Percentiles rank a stretch among this genome's conserved stretches.
phyloP scores from a whole-genome alignment of 441 rosid genomes.

The Adansonia gregorii region DNA sequence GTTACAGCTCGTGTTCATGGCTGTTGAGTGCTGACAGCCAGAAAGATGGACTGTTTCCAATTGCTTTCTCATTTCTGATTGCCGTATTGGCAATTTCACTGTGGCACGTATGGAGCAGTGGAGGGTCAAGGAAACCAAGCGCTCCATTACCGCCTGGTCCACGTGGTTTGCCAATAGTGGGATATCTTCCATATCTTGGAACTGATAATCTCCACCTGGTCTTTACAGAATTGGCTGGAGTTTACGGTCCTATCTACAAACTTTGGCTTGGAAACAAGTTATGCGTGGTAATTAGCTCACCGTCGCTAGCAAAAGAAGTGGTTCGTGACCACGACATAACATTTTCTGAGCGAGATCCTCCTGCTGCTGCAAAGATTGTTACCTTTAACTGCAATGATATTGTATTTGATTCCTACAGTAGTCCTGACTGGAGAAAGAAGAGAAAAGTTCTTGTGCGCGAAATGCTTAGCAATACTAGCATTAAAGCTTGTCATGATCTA shows the following conservation, averaged over 20 bases:
- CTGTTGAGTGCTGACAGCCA: neutral
- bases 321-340: conserved; percentile 53
- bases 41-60: neutral
- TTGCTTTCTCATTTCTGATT: conserved; percentile 1
- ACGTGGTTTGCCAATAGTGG: conserved; percentile 55
- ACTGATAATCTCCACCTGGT: conserved; percentile 42
- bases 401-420: conserved; percentile 42
- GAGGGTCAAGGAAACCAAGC: neutral
- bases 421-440: conserved; percentile 46
- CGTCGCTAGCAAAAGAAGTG: conserved; percentile 52
- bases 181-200: conserved; percentile 72
- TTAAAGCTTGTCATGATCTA: conserved; percentile 42
- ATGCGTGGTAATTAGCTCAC: conserved; percentile 51
- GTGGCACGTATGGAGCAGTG: conserved; percentile 3
- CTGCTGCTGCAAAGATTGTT: conserved; percentile 34
- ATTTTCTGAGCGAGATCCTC: conserved; percentile 54
- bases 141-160: conserved; percentile 63
- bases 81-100: neutral
- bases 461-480: conserved; percentile 47
- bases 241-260: conserved; percentile 61
- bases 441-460: conserved; percentile 51
- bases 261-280: conserved; percentile 54
- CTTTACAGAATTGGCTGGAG: conserved; percentile 42
- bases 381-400: conserved; percentile 52
- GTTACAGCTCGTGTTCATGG: conserved; percentile 9